A percentile compares a stretch with the other conserved stretches of the same genome.
Conservation (phyloP, 2,329 filamentous ascomycete species). For the Raffaelea arxii region DNA sequence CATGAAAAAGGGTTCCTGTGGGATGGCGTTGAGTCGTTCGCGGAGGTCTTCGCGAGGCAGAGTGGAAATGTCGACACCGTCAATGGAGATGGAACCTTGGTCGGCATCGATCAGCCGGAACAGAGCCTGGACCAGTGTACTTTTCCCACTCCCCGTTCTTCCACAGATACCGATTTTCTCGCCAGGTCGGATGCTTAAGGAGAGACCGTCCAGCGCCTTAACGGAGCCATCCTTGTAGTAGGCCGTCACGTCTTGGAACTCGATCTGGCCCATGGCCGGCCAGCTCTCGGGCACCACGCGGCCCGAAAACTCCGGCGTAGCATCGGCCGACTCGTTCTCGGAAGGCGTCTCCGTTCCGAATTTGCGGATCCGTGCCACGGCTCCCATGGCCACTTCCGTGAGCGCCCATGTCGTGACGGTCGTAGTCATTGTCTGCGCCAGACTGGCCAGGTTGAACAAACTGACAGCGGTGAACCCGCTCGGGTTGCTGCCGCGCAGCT, state of each 20-base stretch:
- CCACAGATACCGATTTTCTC: conserved; percentile 26
- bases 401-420: conserved; percentile 11
- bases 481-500: conserved; percentile 17
- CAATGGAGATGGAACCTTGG: conserved; percentile 32
- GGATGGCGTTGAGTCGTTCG: conserved; percentile 29
- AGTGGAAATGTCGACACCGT: conserved; percentile 27
- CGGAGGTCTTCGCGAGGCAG: conserved; percentile 19
- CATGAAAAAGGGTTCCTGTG: conserved; percentile 42
- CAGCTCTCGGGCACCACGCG: conserved; percentile 1
- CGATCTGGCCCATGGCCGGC: conserved; percentile 4
- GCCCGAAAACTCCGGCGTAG: not conserved
- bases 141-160: conserved; percentile 23
- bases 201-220: conserved; percentile 15
- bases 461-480: not conserved
- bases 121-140: conserved; percentile 24
- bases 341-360: conserved; percentile 8
- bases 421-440: not conserved
- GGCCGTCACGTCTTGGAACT: not conserved
- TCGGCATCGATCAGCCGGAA: conserved; percentile 36
- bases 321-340: not conserved
- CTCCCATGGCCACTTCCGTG: conserved; percentile 19
- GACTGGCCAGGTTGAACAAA: not conserved
- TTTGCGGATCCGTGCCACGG: conserved; percentile 15
- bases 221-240: conserved; percentile 6
- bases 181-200: conserved; percentile 18